Evolutionary conservation across 2,329 filamentous ascomycete species (phyloP).

Genomic region (Fonsecaea multimorphosa): DNA sequence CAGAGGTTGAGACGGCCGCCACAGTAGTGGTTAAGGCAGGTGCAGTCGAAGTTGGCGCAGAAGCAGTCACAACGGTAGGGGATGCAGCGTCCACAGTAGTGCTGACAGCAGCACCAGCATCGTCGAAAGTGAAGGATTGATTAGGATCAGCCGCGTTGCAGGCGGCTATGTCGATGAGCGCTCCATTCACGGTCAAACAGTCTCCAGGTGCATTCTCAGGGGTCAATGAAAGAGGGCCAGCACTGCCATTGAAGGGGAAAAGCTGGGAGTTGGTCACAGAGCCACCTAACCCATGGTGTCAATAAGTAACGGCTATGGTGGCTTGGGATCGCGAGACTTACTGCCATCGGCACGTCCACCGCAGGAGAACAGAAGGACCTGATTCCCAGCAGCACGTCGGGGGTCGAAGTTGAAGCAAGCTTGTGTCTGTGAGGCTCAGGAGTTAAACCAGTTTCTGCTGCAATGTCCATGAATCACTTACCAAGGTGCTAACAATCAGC

Average conservation of each 20-base stretch:
- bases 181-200: constrained; percentile 28
- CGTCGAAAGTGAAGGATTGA: constrained; percentile 30
- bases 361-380: constrained; percentile 64
- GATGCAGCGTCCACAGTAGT: background rate
- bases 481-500: constrained; percentile 62
- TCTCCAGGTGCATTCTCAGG: constrained; percentile 27
- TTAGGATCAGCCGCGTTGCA: constrained; percentile 23
- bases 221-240: constrained; percentile 25
- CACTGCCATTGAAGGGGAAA: constrained; percentile 27
- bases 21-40: background rate
- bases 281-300: constrained; percentile 19
- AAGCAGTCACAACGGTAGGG: background rate
- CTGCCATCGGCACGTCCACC: constrained; percentile 63
- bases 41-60: background rate
- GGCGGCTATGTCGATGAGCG: constrained; percentile 27
- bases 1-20: background rate
- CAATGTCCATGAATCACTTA: constrained; percentile 38
- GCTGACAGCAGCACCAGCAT: background rate
- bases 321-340: constrained; percentile 38
- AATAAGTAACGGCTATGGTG: background rate
- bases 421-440: constrained; percentile 50
- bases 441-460: background rate
- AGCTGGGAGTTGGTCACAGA: constrained; percentile 30
- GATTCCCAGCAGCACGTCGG: constrained; percentile 57
- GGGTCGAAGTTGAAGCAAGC: constrained; percentile 66